Evolutionary conservation across 1,139 yeast genomes (phyloP), one percentile per base, ranked within the genome.

Genomic region (Kurtzmaniella quercitrusa): DNA sequence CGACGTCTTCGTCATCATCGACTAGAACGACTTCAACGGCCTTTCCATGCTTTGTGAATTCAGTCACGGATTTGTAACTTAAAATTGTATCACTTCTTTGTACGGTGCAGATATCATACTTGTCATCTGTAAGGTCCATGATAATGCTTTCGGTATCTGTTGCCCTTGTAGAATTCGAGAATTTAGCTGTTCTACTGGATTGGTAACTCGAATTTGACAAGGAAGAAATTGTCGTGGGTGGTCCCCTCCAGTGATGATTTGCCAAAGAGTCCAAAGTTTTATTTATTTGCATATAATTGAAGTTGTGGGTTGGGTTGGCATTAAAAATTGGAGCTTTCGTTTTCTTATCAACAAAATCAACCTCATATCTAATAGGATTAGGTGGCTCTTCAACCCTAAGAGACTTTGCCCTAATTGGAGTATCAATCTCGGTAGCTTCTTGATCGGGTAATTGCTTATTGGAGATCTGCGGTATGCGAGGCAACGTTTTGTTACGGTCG

Each of bases 11-110:
- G 4, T 65, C 71, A 35, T 67, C 72, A 28, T 68, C 74, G 3
- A 69, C 72, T 50, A 71, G 59, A 4, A 75, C 77, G 2, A 72
- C 76, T 49, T 75, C 80, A 1, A 71, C 69, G 14, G 66, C 61
- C 42, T 63, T 66, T 2, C 80, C 80, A 38, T 67, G 65, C 19
- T 56, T 64, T 16, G 66, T 51, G 42, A 57, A 64, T 43, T 72
- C 77, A 1, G 71, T 65, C 2, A 69, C 65, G 2, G 77, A 71
- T 45, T 51, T 63, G 46, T 68, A 74, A 0, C 73, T 65, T 12
- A 53, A 60, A 0, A 63, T 56, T 1, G 75, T 63, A 43, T 67
- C 58, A 21, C 60, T 56, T 44, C 76, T 57, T 42, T 63, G 63
- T 3, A 70, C 54, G 50, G 63, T 57, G 46, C 68, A 68, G 15